phyloP scores from a whole-genome alignment of 768 basidiomycete genomes.

The Macrolepiota fuliginosa region DNA sequence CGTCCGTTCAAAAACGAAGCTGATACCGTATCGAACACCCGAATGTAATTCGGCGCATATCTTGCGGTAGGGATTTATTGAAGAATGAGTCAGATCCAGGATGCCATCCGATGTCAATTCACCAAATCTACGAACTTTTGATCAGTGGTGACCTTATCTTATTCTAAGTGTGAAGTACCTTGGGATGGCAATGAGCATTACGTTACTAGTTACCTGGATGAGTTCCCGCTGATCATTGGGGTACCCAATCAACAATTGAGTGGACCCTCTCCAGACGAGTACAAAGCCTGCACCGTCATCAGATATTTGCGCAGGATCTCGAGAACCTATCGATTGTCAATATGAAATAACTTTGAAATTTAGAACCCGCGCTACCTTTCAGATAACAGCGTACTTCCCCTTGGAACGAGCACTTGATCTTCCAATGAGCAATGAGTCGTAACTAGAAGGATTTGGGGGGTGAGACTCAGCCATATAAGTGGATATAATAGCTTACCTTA shows the following conservation, averaged over 20 bases:
- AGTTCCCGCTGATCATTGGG: slow-evolving; percentile 73
- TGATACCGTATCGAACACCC: slow-evolving; percentile 85
- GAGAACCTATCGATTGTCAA: slow-evolving; percentile 53
- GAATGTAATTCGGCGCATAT: slow-evolving; percentile 81
- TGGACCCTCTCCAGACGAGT: slow-evolving; percentile 77
- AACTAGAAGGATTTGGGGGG: slow-evolving; percentile 38
- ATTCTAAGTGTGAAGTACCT: slow-evolving; percentile 51
- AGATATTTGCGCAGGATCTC: slow-evolving; percentile 71
- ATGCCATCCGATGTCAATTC: slow-evolving; percentile 21
- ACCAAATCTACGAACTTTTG: slow-evolving; percentile 8
- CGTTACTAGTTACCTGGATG: slow-evolving; percentile 78
- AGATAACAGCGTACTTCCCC: slow-evolving; percentile 77
- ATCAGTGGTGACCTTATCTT: background rate
- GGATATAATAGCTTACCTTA: slow-evolving; percentile 51
- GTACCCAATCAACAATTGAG: slow-evolving; percentile 67
- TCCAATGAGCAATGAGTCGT: slow-evolving; percentile 85
- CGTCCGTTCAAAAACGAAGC: slow-evolving; percentile 77
- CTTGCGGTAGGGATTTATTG: slow-evolving; percentile 49
- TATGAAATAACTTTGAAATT: background rate
- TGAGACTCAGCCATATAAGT: background rate
- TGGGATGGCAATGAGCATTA: slow-evolving; percentile 82
- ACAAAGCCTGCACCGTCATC: slow-evolving; percentile 85
- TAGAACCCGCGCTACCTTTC: slow-evolving; percentile 58
- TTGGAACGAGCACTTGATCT: slow-evolving; percentile 59
- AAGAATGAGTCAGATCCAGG: slow-evolving; percentile 21